Conservation (phyloP, 108 stramenopile species). For the Skeletonema marinoi region DNA sequence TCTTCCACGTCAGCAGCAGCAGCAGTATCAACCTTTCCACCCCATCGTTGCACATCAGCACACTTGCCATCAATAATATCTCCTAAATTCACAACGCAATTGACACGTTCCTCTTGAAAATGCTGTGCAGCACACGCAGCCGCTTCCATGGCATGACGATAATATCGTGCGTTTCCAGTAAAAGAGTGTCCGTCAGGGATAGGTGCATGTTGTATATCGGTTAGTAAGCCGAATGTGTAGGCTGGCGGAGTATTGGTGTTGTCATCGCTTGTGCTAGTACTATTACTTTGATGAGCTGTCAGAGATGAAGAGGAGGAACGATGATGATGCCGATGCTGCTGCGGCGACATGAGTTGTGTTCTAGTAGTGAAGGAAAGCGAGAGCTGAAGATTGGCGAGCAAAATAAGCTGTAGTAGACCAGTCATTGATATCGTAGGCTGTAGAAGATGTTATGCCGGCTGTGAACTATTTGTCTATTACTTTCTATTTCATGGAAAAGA, state of each 20-base stretch:
- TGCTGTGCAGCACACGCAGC: conserved; percentile 65
- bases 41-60: conserved; percentile 42
- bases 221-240: conserved; percentile 72
- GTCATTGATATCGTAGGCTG: too few species aligned
- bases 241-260: conserved; percentile 3
- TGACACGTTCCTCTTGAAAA: conserved; percentile 58
- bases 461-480: too few species aligned
- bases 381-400: too few species aligned
- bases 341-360: too few species aligned
- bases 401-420: too few species aligned
- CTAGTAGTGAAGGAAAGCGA: too few species aligned
- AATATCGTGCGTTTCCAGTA: conserved; percentile 72
- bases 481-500: too few species aligned
- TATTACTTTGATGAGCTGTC: background rate
- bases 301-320: background rate
- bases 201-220: conserved; percentile 89
- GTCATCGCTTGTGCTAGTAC: background rate
- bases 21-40: conserved; percentile 21
- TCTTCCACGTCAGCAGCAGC: background rate
- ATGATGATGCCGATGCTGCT: background rate
- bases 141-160: conserved; percentile 66
- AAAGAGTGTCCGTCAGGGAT: conserved; percentile 79
- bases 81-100: conserved; percentile 78
- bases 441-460: too few species aligned
- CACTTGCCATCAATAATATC: conserved; percentile 90